phyloP scores from a whole-genome alignment of 192 early-diverging fungal species.

The Phycomyces blakesleeanus region DNA sequence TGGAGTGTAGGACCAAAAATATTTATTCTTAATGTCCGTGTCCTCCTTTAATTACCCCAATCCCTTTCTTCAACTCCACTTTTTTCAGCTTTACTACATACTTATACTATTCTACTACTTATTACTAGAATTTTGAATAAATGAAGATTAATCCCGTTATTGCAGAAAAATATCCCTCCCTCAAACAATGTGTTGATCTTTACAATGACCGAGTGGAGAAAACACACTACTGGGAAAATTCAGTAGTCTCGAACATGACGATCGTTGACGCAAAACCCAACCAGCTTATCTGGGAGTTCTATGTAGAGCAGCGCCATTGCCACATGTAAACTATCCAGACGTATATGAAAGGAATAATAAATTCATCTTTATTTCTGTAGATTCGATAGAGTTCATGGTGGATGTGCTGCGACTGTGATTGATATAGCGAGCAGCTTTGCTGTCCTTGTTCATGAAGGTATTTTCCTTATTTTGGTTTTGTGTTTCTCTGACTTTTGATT shows the following conservation, averaged over 20 bases:
- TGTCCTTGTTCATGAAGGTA: slow-evolving; percentile 10
- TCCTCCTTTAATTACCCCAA: not conserved
- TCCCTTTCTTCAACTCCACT: not conserved
- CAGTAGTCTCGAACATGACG: not conserved
- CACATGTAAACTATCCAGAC: slow-evolving; percentile 14
- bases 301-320: slow-evolving; percentile 18
- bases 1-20: too few species aligned
- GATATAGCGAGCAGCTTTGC: slow-evolving; percentile 31
- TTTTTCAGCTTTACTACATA: not conserved
- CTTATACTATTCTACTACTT: slow-evolving; percentile 4
- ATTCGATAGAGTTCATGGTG: slow-evolving; percentile 27
- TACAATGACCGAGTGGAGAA: not conserved
- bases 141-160: slow-evolving; percentile 16
- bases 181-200: slow-evolving; percentile 1
- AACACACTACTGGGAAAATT: slow-evolving; percentile 5
- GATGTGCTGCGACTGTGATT: slow-evolving; percentile 32
- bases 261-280: slow-evolving; percentile 19
- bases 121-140: not conserved
- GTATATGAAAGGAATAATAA: not conserved
- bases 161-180: slow-evolving; percentile 17
- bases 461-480: not conserved
- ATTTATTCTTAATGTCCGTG: too few species aligned
- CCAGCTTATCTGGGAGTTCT: slow-evolving; percentile 21
- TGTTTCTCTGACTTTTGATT: not conserved
- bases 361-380: not conserved